Conservation (phyloP, 495 filamentous ascomycete genomes). For the Margaritispora aquatica region DNA sequence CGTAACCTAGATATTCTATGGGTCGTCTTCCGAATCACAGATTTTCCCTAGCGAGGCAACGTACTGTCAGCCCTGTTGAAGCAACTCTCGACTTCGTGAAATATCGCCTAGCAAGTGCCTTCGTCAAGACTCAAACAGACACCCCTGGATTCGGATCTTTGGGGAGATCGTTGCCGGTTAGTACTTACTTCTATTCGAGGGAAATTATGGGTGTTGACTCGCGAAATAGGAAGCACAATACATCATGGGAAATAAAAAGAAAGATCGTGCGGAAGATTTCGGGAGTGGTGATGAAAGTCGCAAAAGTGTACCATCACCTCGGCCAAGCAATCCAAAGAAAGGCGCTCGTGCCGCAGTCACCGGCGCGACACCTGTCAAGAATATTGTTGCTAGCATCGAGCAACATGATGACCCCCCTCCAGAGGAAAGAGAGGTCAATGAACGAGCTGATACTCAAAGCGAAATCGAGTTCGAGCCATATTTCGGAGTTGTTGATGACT, state of each 20-base stretch:
- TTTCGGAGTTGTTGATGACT: neutral
- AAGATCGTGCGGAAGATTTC: neutral
- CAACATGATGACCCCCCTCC: too few relatives aligned
- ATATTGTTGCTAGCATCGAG: too few relatives aligned
- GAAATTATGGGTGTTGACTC: too few relatives aligned
- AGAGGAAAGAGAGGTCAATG: too few relatives aligned
- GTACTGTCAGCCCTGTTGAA: slow-evolving; percentile 4
- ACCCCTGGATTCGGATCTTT: neutral
- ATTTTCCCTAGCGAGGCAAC: slow-evolving; percentile 1
- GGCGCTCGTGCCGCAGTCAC: neutral
- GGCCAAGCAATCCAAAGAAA: neutral
- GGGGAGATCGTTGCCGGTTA: neutral
- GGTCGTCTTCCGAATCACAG: slow-evolving; percentile 6
- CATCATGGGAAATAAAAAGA: slow-evolving; percentile 1
- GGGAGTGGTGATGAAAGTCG: neutral
- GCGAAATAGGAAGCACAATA: neutral
- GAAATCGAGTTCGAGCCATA: neutral
- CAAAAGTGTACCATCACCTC: neutral
- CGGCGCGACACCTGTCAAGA: neutral
- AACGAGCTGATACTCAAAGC: neutral
- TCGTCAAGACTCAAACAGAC: neutral
- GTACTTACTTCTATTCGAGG: too few relatives aligned
- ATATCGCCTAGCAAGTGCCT: neutral
- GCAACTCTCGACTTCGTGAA: slow-evolving; percentile 1
- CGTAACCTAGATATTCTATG: slow-evolving; percentile 1